phyloP scores from a whole-genome alignment of 148 eudicot genomes.

The Simmondsia chinensis region DNA sequence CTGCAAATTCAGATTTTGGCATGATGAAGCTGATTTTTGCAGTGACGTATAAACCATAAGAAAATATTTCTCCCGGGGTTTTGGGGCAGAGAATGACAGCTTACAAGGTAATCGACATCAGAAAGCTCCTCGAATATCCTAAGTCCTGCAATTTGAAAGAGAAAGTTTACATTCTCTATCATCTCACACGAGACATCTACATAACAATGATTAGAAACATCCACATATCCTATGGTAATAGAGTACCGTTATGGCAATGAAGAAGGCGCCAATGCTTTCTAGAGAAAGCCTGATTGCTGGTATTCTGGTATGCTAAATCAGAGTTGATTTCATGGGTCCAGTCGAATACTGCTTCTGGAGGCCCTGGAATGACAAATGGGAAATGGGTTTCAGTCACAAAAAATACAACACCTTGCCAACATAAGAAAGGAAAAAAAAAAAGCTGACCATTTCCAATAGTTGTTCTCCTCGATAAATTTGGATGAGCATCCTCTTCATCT shows the following conservation, averaged over 20 bases:
- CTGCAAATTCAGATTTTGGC: conserved; percentile 29
- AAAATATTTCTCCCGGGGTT: conserved; percentile 1
- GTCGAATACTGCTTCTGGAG: conserved; percentile 83
- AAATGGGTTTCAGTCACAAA: too few species aligned
- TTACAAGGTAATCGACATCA: conserved; percentile 95
- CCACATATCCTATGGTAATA: neutral
- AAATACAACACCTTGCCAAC: neutral
- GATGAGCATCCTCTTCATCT: conserved; percentile 66
- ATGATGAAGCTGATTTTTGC: conserved; percentile 7
- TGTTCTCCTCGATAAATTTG: conserved; percentile 61
- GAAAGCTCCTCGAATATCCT: conserved; percentile 96
- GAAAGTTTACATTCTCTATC: conserved; percentile 1
- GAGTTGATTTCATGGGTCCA: conserved; percentile 87
- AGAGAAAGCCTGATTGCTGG: conserved; percentile 71
- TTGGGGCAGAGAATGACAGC: conserved; percentile 10
- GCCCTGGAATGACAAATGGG: conserved; percentile 38
- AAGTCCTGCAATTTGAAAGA: conserved; percentile 57
- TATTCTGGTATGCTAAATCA: conserved; percentile 60
- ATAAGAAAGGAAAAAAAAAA: neutral
- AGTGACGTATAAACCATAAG: neutral
- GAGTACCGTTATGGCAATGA: conserved; percentile 91
- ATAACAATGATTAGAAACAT: neutral
- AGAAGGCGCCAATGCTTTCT: conserved; percentile 99
- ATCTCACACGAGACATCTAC: neutral
- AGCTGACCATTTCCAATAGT: conserved; percentile 85